phyloP scores from a whole-genome alignment of 2,329 filamentous ascomycete genomes.

The Xylariaceae sp. region DNA sequence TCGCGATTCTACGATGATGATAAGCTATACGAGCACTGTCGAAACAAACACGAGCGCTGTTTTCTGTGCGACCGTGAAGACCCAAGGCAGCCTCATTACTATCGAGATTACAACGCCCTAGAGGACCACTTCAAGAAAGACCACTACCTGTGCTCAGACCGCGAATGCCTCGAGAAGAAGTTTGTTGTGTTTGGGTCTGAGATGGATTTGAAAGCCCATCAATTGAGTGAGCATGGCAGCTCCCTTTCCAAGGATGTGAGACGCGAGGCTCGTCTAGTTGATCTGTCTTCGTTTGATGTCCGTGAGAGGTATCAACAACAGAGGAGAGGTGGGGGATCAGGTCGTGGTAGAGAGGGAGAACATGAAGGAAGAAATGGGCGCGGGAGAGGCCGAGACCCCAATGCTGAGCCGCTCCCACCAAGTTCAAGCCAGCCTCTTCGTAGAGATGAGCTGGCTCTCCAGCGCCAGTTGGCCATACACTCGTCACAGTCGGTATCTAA shows the following conservation, averaged over 20 bases:
- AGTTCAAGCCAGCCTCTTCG: slow-evolving; percentile 76
- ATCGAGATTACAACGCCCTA: slow-evolving; percentile 78
- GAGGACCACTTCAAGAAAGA: slow-evolving; percentile 84
- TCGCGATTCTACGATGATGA: slow-evolving; percentile 94
- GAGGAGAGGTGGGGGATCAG: slow-evolving; percentile 41
- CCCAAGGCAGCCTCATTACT: slow-evolving; percentile 79
- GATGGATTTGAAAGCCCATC: slow-evolving; percentile 91
- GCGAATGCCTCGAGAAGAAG: slow-evolving; percentile 91
- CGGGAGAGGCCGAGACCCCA: slow-evolving; percentile 70
- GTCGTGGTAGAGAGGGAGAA: slow-evolving; percentile 39
- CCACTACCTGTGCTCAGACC: slow-evolving; percentile 79
- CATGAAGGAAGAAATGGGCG: slow-evolving; percentile 42
- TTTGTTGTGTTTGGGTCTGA: slow-evolving; percentile 95
- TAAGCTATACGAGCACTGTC: slow-evolving; percentile 88
- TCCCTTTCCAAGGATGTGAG: slow-evolving; percentile 77
- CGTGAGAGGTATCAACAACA: slow-evolving; percentile 66
- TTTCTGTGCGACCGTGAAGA: slow-evolving; percentile 81
- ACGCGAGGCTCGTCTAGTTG: slow-evolving; percentile 77
- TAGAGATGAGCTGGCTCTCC: slow-evolving; percentile 84
- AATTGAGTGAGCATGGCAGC: slow-evolving; percentile 76
- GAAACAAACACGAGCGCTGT: slow-evolving; percentile 90
- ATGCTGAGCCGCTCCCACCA: slow-evolving; percentile 71
- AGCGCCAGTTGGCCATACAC: slow-evolving; percentile 87
- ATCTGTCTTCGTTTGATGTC: slow-evolving; percentile 82
- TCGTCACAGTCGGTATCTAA: slow-evolving; percentile 75